phyloP scores from a whole-genome alignment of 768 basidiomycete genomes.

The Mycena floridula region DNA sequence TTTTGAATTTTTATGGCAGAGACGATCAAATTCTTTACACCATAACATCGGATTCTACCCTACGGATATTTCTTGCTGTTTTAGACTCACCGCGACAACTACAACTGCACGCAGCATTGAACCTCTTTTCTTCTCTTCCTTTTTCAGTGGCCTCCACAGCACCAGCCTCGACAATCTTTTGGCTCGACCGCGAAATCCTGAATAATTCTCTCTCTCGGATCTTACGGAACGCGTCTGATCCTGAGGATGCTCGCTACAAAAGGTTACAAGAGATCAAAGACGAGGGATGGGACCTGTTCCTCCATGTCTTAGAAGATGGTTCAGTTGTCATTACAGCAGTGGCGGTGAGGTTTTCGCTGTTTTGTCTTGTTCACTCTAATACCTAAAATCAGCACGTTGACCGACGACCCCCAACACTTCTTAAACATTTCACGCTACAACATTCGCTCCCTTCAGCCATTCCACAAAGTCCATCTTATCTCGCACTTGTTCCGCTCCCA shows the following conservation, averaged over 20 bases:
- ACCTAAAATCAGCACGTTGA: slow-evolving; percentile 70
- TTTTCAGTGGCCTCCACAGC: slow-evolving; percentile 28
- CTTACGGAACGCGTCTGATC: slow-evolving; percentile 26
- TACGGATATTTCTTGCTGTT: slow-evolving; percentile 85
- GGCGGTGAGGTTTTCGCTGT: slow-evolving; percentile 46
- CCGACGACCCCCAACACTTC: slow-evolving; percentile 76
- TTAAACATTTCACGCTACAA: slow-evolving; percentile 69
- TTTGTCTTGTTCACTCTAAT: not conserved
- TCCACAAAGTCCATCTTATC: slow-evolving; percentile 39
- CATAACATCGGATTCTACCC: slow-evolving; percentile 72
- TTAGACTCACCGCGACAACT: slow-evolving; percentile 79
- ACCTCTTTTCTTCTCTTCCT: slow-evolving; percentile 57
- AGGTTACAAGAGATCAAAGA: slow-evolving; percentile 58
- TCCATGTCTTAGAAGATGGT: slow-evolving; percentile 66
- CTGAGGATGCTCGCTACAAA: slow-evolving; percentile 40
- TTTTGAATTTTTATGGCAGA: slow-evolving; percentile 36
- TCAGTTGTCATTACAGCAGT: slow-evolving; percentile 70
- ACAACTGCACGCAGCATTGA: slow-evolving; percentile 78
- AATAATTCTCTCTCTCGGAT: slow-evolving; percentile 38
- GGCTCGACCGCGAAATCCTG: slow-evolving; percentile 62
- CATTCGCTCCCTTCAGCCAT: slow-evolving; percentile 50
- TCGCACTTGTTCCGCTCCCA: slow-evolving; percentile 48
- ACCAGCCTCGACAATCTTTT: slow-evolving; percentile 50
- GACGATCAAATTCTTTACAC: slow-evolving; percentile 80
- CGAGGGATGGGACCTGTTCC: slow-evolving; percentile 75